Percentiles rank a stretch among this genome's conserved stretches.
These are phyloP conservation scores for Fusarium sp. DNA, from an alignment of 2,329 filamentous ascomycete species.

Conservation along the genomic window DNA sequence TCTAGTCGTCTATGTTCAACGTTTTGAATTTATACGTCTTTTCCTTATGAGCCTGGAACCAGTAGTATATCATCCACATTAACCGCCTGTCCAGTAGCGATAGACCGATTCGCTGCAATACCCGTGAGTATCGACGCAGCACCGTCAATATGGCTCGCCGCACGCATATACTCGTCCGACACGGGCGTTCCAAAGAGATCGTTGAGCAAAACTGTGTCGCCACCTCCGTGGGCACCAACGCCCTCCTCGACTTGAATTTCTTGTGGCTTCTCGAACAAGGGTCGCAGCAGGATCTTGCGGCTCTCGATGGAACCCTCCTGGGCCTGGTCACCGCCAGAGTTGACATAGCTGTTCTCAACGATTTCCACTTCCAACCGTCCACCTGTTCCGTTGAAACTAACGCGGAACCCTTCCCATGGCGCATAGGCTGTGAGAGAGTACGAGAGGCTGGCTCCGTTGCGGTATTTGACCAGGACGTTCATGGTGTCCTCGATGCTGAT, in stretches of 20 bases:
- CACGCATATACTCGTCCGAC: slow-evolving; percentile 61
- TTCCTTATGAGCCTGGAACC: slow-evolving; percentile 18
- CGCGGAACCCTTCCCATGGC: slow-evolving; percentile 69
- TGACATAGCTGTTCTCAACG: slow-evolving; percentile 69
- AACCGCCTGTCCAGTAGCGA: slow-evolving; percentile 64
- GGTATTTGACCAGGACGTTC: slow-evolving; percentile 66
- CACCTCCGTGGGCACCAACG: slow-evolving; percentile 67
- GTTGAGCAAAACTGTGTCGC: slow-evolving; percentile 64
- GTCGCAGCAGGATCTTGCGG: slow-evolving; percentile 59
- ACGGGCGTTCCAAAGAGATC: slow-evolving; percentile 65
- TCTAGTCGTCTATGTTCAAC: neutral
- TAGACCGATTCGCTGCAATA: slow-evolving; percentile 66
- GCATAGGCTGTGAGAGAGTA: slow-evolving; percentile 69
- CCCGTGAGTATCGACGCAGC: slow-evolving; percentile 67
- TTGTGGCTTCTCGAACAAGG: slow-evolving; percentile 64
- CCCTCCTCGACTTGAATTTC: slow-evolving; percentile 63
- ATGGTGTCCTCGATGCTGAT: slow-evolving; percentile 73
- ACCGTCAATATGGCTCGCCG: slow-evolving; percentile 67
- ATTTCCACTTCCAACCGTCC: slow-evolving; percentile 69
- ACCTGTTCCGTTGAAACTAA: slow-evolving; percentile 66
- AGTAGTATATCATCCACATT: slow-evolving; percentile 61
- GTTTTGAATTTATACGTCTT: neutral
- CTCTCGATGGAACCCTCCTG: slow-evolving; percentile 62
- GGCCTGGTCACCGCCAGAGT: slow-evolving; percentile 66
- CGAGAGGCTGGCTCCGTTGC: slow-evolving; percentile 64